Conservation (phyloP, 129 eudicot genomes). For the Kitagawia praeruptora region DNA sequence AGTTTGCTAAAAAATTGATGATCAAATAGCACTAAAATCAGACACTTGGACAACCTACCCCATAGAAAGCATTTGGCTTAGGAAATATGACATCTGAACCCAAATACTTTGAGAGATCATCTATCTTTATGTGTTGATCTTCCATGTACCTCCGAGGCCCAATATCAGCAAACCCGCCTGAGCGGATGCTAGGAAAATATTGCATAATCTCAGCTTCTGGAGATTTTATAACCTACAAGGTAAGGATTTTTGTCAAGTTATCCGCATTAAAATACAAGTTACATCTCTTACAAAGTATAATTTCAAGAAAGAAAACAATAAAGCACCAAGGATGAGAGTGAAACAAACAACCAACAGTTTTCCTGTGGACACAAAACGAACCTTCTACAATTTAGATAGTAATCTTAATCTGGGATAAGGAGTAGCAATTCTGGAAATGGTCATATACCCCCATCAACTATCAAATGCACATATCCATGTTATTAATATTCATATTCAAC, state of each 20-base stretch:
- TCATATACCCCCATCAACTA: background rate
- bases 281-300: background rate
- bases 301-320: background rate
- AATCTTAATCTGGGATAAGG: background rate
- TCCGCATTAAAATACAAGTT: background rate
- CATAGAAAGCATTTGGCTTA: slow-evolving; percentile 69
- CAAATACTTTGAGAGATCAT: slow-evolving; percentile 49
- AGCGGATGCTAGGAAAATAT: slow-evolving; percentile 56
- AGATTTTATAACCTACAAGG: slow-evolving; percentile 41
- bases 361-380: background rate
- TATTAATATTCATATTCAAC: background rate
- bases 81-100: slow-evolving; percentile 43
- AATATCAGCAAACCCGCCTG: slow-evolving; percentile 75
- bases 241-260: background rate
- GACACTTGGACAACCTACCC: slow-evolving; percentile 26
- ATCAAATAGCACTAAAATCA: background rate
- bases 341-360: background rate
- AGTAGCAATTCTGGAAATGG: background rate
- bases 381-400: background rate
- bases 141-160: slow-evolving; percentile 82
- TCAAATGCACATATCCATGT: background rate
- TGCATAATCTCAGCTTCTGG: slow-evolving; percentile 33
- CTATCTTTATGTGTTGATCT: slow-evolving; percentile 76
- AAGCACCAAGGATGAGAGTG: background rate
- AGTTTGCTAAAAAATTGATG: background rate